Base-by-base conservation (phyloP, 805 yeast species). In the Saccharomycopsis malanga region DNA sequence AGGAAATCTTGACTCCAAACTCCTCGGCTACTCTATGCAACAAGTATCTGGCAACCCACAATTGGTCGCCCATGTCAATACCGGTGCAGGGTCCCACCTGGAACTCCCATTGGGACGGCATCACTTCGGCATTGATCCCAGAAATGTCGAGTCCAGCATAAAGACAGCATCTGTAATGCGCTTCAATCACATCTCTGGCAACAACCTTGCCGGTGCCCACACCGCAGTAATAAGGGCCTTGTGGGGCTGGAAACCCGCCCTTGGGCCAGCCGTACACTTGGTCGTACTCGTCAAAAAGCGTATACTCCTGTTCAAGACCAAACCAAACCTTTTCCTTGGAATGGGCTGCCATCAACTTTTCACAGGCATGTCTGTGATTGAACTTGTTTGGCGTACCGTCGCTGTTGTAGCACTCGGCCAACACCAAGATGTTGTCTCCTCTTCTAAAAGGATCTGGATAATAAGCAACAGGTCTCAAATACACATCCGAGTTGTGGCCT, bases 81-180 rank as follows among this genome's bases (percentile, higher is more conserved):
- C 98, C 98, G 56, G 71, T 78, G 70, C 96, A 87, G 57, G 98
- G 98, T 62, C 98, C 98, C 58, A 91, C 98, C 77, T 91, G 98
- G 86, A 86, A 91, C 76, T 91, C 98, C 98, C 98, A 91, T 77
- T 91, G 98, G 53, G 97, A 88, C 52, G 98, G 98, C 98, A 91
- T 93, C 56, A 91, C 98, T 77, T 91, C 98, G 60, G 98, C 98
- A 69, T 93, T 91, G 68, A 93, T 89, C 75, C 98, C 98, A 45
- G 95, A 83, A 58, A 91, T 82, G 65, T 76, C 73, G 60, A 91
- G 68, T 64, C 98, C 98, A 56, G 98, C 83, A 66, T 86, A 83
- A 56, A 91, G 74, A 75, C 97, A 89, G 54, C 98, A 98, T 69
- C 93, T 83, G 84, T 93, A 93, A 76, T 91, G 98, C 51, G 98